Conservation (phyloP, 2,329 filamentous ascomycete species). For the Botryotinia calthae region DNA sequence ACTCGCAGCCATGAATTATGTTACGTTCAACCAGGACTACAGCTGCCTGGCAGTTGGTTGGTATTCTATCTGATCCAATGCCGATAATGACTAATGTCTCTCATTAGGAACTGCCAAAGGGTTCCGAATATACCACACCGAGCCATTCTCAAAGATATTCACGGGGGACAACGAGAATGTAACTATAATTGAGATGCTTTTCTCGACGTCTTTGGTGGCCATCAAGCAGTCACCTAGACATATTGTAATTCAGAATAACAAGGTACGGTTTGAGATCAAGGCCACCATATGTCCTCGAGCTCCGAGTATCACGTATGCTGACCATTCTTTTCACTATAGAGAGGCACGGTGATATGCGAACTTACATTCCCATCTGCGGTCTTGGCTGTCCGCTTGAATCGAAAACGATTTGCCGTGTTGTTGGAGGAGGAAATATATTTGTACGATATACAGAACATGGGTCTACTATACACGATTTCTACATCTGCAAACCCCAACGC, state of each 20-base stretch:
- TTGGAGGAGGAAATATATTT: constrained; percentile 96
- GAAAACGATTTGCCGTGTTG: constrained; percentile 89
- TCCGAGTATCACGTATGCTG: not conserved
- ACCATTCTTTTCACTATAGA: constrained; percentile 36
- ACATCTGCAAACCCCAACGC: constrained; percentile 91
- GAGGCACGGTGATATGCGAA: constrained; percentile 87
- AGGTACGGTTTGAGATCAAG: constrained; percentile 53
- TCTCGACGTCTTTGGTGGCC: constrained; percentile 94
- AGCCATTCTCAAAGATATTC: constrained; percentile 92
- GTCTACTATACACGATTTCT: constrained; percentile 84
- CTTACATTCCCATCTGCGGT: constrained; percentile 98
- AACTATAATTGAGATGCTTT: constrained; percentile 96
- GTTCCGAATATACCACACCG: constrained; percentile 94
- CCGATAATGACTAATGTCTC: constrained; percentile 10
- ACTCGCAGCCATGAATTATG: constrained; percentile 84
- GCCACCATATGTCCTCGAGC: not conserved
- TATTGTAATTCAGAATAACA: constrained; percentile 95
- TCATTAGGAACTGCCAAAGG: constrained; percentile 79
- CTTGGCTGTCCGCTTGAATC: constrained; percentile 87
- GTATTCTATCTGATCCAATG: constrained; percentile 37
- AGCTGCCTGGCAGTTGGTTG: constrained; percentile 92
- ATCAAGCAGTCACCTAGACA: constrained; percentile 88
- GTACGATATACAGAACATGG: constrained; percentile 99
- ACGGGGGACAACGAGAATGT: constrained; percentile 94
- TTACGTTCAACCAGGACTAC: constrained; percentile 99